Evolutionary conservation across 768 basidiomycete species (phyloP).

Genomic region (Phaffia australis): DNA sequence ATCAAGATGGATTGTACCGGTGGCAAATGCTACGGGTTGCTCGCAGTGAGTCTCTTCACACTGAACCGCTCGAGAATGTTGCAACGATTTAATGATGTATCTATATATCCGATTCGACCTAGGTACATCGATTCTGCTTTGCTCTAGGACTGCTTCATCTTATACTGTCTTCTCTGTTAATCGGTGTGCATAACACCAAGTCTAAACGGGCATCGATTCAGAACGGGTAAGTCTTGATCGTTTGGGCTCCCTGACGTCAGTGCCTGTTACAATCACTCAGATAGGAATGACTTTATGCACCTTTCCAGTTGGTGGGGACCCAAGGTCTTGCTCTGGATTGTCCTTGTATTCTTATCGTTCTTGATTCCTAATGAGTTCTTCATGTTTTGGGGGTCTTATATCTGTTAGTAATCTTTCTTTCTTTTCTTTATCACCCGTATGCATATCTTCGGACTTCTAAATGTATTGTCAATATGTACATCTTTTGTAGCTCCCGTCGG

Average conservation of each 20-base stretch:
- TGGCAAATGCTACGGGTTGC: constrained; percentile 89
- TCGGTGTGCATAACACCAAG: constrained; percentile 79
- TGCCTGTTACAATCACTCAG: neutral
- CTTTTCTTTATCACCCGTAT: neutral
- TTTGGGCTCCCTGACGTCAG: neutral
- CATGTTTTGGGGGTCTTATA: constrained; percentile 93
- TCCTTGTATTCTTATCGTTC: constrained; percentile 71
- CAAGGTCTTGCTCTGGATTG: constrained; percentile 58
- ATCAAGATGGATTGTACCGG: constrained; percentile 94
- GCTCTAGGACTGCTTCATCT: constrained; percentile 81
- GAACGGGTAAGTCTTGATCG: constrained; percentile 59
- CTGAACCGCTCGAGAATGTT: neutral
- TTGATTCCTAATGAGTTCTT: constrained; percentile 96
- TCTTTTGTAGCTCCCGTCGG: constrained; percentile 56
- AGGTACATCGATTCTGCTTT: constrained; percentile 89
- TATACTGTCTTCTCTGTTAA: constrained; percentile 62
- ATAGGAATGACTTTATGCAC: neutral
- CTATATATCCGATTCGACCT: neutral
- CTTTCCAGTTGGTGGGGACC: constrained; percentile 89
- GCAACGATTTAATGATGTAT: neutral
- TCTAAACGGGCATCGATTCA: constrained; percentile 91
- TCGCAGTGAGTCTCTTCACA: constrained; percentile 55
- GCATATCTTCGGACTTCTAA: neutral
- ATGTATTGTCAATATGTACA: neutral
- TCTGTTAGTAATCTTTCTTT: constrained; percentile 31